Evolutionary conservation across 306 rosid species (phyloP).

Genomic region (Nissolia schottii): DNA sequence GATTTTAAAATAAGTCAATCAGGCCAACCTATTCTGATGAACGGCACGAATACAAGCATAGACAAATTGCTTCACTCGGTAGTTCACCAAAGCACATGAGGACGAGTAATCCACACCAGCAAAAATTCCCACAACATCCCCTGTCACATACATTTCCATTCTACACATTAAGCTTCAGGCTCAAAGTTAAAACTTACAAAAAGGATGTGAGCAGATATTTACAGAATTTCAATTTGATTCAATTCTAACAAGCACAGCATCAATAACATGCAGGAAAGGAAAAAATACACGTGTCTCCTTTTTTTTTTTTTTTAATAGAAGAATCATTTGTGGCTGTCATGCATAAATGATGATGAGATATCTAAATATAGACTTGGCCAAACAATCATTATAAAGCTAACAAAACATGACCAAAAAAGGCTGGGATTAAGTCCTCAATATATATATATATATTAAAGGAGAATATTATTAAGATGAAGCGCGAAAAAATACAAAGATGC

Average conservation of each 20-base stretch:
- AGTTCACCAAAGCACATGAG: conserved; percentile 61
- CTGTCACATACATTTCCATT: conserved; percentile 45
- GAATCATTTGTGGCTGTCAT: neutral
- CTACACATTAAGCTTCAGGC: neutral
- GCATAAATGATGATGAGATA: neutral
- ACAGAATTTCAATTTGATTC: conserved; percentile 6
- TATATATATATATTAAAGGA: no score
- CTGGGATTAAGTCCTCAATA: neutral
- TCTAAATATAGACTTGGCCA: neutral
- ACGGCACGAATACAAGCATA: conserved; percentile 66
- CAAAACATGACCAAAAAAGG: neutral
- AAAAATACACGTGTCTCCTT: no score
- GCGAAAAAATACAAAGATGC: no score
- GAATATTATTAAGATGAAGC: no score
- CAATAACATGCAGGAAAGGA: neutral
- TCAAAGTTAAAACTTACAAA: conserved; percentile 10
- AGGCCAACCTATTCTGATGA: conserved; percentile 76
- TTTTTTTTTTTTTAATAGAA: no score
- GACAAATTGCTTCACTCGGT: conserved; percentile 71
- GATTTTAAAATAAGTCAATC: conserved; percentile 7
- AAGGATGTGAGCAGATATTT: conserved; percentile 9
- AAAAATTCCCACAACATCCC: conserved; percentile 59
- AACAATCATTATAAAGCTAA: neutral
- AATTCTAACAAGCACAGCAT: conserved; percentile 1
- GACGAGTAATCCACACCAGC: conserved; percentile 69